These are phyloP conservation scores for Pulveroboletus sp. DNA, from an alignment of 768 basidiomycete genomes.

Conservation along the genomic window DNA sequence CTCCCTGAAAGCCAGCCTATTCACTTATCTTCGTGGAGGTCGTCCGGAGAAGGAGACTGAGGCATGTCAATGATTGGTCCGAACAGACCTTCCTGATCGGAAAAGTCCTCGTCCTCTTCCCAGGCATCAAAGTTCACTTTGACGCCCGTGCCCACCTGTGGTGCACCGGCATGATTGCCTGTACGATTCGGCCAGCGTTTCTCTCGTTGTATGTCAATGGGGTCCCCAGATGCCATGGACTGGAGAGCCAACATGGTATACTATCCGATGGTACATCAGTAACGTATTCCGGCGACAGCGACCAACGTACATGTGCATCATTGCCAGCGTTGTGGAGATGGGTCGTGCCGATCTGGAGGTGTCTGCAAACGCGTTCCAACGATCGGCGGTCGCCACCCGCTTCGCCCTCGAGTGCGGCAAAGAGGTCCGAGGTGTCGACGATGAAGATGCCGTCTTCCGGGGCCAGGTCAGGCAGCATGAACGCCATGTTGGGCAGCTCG, in stretches of 20 bases:
- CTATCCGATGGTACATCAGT: slow-evolving; percentile 36
- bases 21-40: slow-evolving; percentile 6
- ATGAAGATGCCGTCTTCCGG: slow-evolving; percentile 56
- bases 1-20: background rate
- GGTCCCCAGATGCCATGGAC: slow-evolving; percentile 70
- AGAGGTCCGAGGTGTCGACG: slow-evolving; percentile 72
- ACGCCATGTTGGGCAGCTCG: slow-evolving; percentile 46
- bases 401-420: slow-evolving; percentile 69
- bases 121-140: slow-evolving; percentile 56
- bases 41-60: slow-evolving; percentile 2
- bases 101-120: slow-evolving; percentile 52
- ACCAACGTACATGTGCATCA: slow-evolving; percentile 65
- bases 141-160: slow-evolving; percentile 31
- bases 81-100: slow-evolving; percentile 42
- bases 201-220: slow-evolving; percentile 71
- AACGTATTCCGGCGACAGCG: background rate
- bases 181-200: slow-evolving; percentile 73
- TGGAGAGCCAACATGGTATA: slow-evolving; percentile 65
- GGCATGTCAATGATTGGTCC: slow-evolving; percentile 21
- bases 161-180: slow-evolving; percentile 10
- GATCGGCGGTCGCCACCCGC: slow-evolving; percentile 46
- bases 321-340: slow-evolving; percentile 83
- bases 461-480: slow-evolving; percentile 53
- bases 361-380: slow-evolving; percentile 59
- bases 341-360: slow-evolving; percentile 53